These are phyloP conservation scores for Phaeotremella skinneri DNA, from an alignment of 768 basidiomycete species.

Conservation along the genomic window DNA sequence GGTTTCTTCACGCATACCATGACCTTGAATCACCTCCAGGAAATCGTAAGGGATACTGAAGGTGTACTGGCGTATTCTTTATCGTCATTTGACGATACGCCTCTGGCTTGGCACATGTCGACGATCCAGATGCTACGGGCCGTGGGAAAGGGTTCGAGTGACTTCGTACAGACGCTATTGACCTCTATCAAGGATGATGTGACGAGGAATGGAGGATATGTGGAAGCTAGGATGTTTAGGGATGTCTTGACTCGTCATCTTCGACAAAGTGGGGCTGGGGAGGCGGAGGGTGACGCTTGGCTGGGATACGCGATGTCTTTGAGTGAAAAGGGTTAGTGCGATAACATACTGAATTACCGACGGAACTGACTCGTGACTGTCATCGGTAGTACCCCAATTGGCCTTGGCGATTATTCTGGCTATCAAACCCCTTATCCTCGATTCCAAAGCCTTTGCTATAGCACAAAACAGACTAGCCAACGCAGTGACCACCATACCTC, in stretches of 20 bases:
- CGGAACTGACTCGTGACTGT: constrained; percentile 1
- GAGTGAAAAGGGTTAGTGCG: constrained; percentile 63
- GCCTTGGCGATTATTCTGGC: constrained; percentile 66
- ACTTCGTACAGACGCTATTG: constrained; percentile 30
- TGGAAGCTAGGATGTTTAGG: constrained; percentile 62
- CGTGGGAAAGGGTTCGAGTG: constrained; percentile 5
- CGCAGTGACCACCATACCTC: constrained; percentile 65
- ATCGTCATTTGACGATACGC: constrained; percentile 15
- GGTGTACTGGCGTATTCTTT: constrained; percentile 35
- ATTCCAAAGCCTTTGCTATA: constrained; percentile 54
- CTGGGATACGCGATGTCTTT: constrained; percentile 64
- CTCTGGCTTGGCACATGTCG: constrained; percentile 24
- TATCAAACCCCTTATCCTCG: constrained; percentile 63
- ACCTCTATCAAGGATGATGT: constrained; percentile 17
- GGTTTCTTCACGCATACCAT: constrained; percentile 57
- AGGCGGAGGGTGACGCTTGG: constrained; percentile 74
- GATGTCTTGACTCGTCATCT: constrained; percentile 61
- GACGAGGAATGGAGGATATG: constrained; percentile 19
- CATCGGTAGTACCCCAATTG: constrained; percentile 63
- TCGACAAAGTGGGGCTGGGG: constrained; percentile 60
- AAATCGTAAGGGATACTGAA: constrained; percentile 31
- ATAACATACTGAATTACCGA: not conserved
- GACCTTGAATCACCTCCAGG: constrained; percentile 54
- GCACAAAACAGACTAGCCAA: constrained; percentile 85
- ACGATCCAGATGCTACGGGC: constrained; percentile 17